Evolutionary conservation across 208 protist species (phyloP).

Genomic region (Kentomonas sorsogonicus): DNA sequence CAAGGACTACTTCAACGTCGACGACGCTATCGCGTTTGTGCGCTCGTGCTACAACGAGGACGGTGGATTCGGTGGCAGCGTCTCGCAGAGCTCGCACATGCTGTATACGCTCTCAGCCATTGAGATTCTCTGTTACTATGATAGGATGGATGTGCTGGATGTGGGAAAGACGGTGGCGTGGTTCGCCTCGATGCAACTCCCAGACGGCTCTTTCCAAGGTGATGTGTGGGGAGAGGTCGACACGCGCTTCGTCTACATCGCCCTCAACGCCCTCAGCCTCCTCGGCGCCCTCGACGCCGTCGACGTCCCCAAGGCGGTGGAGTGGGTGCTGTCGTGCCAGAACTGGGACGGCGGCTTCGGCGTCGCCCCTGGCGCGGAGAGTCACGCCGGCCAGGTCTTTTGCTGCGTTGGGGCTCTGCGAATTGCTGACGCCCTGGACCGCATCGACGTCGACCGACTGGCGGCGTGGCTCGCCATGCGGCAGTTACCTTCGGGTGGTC

Average conservation of each 20-base stretch:
- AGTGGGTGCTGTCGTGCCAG: conserved; percentile 91
- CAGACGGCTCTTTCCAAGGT: conserved; percentile 98
- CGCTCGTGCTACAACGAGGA: conserved; percentile 86
- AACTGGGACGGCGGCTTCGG: conserved; percentile 99
- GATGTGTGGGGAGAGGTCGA: conserved; percentile 99
- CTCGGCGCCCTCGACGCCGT: conserved; percentile 73
- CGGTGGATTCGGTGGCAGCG: conserved; percentile 97
- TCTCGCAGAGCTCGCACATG: conserved; percentile 96
- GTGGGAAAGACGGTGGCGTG: conserved; percentile 54
- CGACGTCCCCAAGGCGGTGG: conserved; percentile 84
- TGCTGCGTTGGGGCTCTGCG: conserved; percentile 96
- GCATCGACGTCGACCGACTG: conserved; percentile 91
- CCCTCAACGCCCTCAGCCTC: conserved; percentile 92
- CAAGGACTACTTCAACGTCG: conserved; percentile 67
- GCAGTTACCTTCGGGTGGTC: conserved; percentile 95
- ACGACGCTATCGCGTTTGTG: conserved; percentile 92
- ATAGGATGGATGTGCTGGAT: conserved; percentile 63
- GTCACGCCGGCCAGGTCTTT: conserved; percentile 98
- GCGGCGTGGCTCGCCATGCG: conserved; percentile 98
- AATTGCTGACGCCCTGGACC: conserved; percentile 87
- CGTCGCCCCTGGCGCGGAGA: conserved; percentile 92
- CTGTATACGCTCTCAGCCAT: conserved; percentile 98
- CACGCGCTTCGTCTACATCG: conserved; percentile 98
- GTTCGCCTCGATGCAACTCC: conserved; percentile 90
- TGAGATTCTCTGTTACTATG: conserved; percentile 90